phyloP scores from a whole-genome alignment of 2,329 filamentous ascomycete species.

The Pyricularia pennisetigena region DNA sequence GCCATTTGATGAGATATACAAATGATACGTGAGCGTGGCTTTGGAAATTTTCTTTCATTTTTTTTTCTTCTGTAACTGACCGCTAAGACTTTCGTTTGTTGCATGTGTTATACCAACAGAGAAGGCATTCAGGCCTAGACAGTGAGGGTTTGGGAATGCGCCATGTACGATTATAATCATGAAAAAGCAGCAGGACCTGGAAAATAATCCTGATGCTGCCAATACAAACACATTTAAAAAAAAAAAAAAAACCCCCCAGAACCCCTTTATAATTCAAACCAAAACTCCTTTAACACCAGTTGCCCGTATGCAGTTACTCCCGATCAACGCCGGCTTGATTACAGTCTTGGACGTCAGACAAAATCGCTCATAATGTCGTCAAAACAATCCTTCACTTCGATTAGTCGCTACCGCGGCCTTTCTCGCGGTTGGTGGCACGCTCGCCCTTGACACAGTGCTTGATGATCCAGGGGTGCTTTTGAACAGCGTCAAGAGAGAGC shows the following conservation, averaged over 20 bases:
- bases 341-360: background rate
- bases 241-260: background rate
- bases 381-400: background rate
- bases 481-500: slow-evolving; percentile 79
- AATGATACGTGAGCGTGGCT: background rate
- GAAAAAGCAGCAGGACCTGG: background rate
- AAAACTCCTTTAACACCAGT: background rate
- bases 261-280: background rate
- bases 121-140: background rate
- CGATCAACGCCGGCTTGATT: background rate
- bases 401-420: slow-evolving; percentile 14
- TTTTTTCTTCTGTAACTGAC: background rate
- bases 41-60: background rate
- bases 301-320: background rate
- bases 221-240: background rate
- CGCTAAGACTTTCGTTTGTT: background rate
- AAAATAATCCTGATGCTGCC: background rate
- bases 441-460: slow-evolving; percentile 78
- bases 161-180: slow-evolving; percentile 1
- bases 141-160: background rate
- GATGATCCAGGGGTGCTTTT: slow-evolving; percentile 89
- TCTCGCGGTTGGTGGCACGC: slow-evolving; percentile 40
- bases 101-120: background rate
- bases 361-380: background rate
- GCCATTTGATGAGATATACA: slow-evolving; percentile 93